phyloP scores from a whole-genome alignment of 208 protist genomes.

The Leishmania braziliensis region DNA sequence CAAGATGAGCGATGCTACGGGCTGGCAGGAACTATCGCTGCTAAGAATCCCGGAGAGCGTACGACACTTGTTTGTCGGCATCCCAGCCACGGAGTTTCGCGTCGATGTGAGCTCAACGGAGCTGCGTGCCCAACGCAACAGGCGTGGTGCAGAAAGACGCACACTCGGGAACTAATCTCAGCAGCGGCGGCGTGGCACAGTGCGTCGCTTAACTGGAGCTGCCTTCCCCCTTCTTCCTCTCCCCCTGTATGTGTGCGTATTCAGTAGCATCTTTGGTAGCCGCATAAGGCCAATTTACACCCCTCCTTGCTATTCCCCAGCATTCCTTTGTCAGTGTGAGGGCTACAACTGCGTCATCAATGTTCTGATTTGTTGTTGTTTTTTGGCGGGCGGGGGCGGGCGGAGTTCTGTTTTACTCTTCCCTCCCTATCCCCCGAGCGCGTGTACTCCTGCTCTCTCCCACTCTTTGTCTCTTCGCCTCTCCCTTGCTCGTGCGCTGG shows the following conservation, averaged over 20 bases:
- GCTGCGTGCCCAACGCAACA: constrained; percentile 34
- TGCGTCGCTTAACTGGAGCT: not conserved
- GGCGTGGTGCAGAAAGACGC: not conserved
- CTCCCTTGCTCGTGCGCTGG: not conserved
- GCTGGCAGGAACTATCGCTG: constrained; percentile 49
- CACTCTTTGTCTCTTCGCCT: not conserved
- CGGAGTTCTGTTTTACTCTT: not conserved
- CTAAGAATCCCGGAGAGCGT: constrained; percentile 44
- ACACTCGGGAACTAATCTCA: not conserved
- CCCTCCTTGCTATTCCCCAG: not conserved
- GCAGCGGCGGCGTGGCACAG: not conserved
- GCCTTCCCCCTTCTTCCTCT: not conserved
- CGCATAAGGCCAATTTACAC: not conserved
- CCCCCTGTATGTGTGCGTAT: not conserved
- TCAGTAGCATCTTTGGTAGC: not conserved
- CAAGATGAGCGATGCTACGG: constrained; percentile 12
- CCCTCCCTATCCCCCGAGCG: not conserved
- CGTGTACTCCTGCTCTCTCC: not conserved
- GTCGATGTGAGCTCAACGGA: constrained; percentile 80
- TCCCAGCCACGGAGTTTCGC: constrained; percentile 53
- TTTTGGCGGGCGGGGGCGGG: too few relatives aligned
- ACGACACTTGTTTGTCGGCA: constrained; percentile 50
- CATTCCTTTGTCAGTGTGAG: not conserved
- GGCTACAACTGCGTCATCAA: not conserved
- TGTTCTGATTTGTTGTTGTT: not conserved